A percentile compares a stretch with the other conserved stretches of the same genome.
Conservation (phyloP, 129 eudicot genomes). For the Saposhnikovia divaricata region DNA sequence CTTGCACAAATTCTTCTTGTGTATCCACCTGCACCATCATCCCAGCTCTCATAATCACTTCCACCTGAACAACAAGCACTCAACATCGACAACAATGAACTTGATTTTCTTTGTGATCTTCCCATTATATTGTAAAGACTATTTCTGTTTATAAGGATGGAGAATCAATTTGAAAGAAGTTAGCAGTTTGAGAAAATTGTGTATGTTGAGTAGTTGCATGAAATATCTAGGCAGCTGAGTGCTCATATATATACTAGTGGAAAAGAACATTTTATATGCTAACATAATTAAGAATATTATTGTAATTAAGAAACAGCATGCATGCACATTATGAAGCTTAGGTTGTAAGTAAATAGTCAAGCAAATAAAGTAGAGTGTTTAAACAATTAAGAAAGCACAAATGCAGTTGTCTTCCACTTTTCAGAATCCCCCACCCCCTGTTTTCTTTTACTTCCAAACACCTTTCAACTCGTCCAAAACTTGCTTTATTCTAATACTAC, state of each 20-base stretch:
- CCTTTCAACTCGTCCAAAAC: background rate
- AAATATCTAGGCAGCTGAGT: background rate
- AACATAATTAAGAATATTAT: background rate
- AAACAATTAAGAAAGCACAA: background rate
- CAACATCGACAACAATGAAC: background rate
- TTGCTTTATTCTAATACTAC: background rate
- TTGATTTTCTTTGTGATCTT: background rate
- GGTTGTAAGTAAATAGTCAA: slow-evolving; percentile 4
- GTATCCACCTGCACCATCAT: slow-evolving; percentile 5
- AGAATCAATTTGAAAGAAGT: background rate
- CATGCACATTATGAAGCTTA: background rate
- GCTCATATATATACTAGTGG: slow-evolving; percentile 5
- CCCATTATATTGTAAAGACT: background rate
- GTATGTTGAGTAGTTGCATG: background rate
- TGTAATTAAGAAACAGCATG: too few relatives aligned
- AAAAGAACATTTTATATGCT: too few relatives aligned
- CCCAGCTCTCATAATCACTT: slow-evolving; percentile 1
- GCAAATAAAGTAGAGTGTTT: background rate
- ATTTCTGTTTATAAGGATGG: background rate
- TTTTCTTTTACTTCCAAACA: background rate
- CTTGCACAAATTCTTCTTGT: slow-evolving; percentile 9
- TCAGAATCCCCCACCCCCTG: too few relatives aligned
- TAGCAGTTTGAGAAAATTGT: background rate
- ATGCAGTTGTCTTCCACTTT: background rate
- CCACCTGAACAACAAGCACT: slow-evolving; percentile 8